Evolutionary conservation across 768 basidiomycete species (phyloP), one percentile per base, ranked within the genome.

Genomic region (Leccinum incarnatum): DNA sequence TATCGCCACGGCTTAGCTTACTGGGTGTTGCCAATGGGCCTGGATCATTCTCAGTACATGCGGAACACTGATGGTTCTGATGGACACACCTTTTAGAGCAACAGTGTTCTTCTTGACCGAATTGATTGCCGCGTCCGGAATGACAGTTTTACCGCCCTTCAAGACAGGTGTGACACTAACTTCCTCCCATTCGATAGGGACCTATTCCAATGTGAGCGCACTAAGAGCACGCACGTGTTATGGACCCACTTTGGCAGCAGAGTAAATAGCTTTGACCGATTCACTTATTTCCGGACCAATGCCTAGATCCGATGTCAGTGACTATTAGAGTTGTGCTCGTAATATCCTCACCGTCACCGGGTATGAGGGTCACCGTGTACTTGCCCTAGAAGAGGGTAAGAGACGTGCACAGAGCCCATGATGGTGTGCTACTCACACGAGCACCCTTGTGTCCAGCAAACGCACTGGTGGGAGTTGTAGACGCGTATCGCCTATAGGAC

Each of bases 171-270:
- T 89, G 51, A 99, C 97, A 72, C 89, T 91, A 74, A 98, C 96
- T 77, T 98, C 97, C 75, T 99, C 97, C 97, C 97, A 99, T 77
- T 93, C 83, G 68, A 99, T 97, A 48, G 97, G 97, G 25, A 97
- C 96, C 94, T 96, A 59, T 34, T 54, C 53, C 12, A 50, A 23
- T n/a, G 27, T 72, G 51, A 67, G 62, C 19, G 50, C 21, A 51
- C 5, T 59, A 47, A 36, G n/a, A 19, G 53, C 34, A 55, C 21
- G 42, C 50, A 61, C 30, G 21, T 53, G 55, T 62, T 23, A 25
- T 27, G 34, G 42, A 67, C 76, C 53, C 68, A 93, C 94, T 55
- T 89, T 83, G 63, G 97, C 96, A 63, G 91, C 89, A 37, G 79
- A 77, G 76, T 96, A 98, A 71, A 99, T 98, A 62, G 86, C 79